Conservation (phyloP, 345 rosid species). For the Moricandia moricandioides region DNA sequence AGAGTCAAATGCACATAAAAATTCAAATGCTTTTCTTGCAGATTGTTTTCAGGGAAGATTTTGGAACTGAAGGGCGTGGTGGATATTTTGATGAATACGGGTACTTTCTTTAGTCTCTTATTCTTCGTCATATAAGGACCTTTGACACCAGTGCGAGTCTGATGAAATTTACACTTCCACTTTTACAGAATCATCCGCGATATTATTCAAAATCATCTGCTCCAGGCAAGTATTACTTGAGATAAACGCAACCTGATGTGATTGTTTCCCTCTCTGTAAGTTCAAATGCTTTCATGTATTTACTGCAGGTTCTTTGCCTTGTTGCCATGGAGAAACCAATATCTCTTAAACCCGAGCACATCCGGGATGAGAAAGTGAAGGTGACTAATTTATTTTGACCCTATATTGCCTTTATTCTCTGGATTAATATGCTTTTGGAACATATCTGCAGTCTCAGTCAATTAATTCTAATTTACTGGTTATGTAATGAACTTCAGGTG, state of each 20-base stretch:
- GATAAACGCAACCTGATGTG: too few relatives aligned
- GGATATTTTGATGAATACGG: conserved; percentile 99
- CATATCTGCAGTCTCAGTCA: conserved; percentile 1
- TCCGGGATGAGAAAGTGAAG: conserved; percentile 99
- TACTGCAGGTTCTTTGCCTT: too few relatives aligned
- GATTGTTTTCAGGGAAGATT: conserved; percentile 98
- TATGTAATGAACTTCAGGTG: conserved; percentile 50
- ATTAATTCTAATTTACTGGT: conserved; percentile 24
- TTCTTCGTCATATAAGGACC: background rate
- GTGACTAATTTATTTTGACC: conserved; percentile 34
- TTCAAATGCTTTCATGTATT: too few relatives aligned
- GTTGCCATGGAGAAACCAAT: conserved; percentile 92
- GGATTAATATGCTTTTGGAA: background rate
- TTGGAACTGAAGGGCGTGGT: conserved; percentile 97
- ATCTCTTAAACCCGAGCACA: conserved; percentile 94
- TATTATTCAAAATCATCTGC: too few relatives aligned
- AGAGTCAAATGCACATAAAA: conserved; percentile 1
- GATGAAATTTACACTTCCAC: background rate
- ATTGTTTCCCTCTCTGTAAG: too few relatives aligned
- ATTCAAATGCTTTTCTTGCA: conserved; percentile 25
- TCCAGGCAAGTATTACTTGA: too few relatives aligned
- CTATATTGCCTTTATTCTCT: background rate
- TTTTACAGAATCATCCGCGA: too few relatives aligned
- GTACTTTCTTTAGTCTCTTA: conserved; percentile 38
- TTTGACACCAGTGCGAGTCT: background rate